These are phyloP conservation scores for Penicillium expansum DNA, from an alignment of 2,329 filamentous ascomycete genomes.

Conservation along the genomic window DNA sequence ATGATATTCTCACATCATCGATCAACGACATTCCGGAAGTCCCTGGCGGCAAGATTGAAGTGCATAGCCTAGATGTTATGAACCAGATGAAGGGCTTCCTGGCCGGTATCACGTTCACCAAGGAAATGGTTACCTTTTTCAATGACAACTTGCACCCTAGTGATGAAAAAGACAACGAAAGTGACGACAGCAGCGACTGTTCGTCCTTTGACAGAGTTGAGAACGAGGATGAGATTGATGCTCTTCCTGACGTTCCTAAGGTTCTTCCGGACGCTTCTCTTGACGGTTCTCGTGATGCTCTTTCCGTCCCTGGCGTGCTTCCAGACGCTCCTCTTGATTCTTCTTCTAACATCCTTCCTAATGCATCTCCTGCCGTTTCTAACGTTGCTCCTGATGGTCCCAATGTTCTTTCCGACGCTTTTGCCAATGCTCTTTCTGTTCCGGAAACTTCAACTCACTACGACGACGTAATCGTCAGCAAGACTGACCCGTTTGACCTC, in stretches of 20 bases:
- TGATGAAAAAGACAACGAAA: neutral
- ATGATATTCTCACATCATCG: neutral
- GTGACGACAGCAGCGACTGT: neutral
- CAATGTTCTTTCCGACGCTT: neutral
- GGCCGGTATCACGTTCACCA: neutral
- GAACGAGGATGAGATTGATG: neutral
- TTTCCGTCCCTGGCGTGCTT: no score
- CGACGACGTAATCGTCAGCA: neutral
- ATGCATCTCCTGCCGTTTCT: no score
- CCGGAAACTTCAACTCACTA: neutral
- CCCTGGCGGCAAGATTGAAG: neutral
- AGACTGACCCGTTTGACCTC: neutral
- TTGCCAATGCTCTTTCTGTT: neutral
- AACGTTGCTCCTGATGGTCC: neutral
- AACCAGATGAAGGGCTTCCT: neutral
- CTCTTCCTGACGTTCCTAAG: neutral
- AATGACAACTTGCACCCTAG: neutral
- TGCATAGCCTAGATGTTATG: neutral
- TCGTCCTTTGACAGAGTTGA: neutral
- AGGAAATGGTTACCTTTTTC: neutral
- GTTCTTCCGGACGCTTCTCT: neutral
- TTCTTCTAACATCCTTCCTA: neutral
- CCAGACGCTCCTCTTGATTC: neutral
- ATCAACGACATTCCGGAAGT: neutral
- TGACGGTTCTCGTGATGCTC: neutral